Conservation (phyloP, 352 stramenopile species). For the Peronospora belbahrii region DNA sequence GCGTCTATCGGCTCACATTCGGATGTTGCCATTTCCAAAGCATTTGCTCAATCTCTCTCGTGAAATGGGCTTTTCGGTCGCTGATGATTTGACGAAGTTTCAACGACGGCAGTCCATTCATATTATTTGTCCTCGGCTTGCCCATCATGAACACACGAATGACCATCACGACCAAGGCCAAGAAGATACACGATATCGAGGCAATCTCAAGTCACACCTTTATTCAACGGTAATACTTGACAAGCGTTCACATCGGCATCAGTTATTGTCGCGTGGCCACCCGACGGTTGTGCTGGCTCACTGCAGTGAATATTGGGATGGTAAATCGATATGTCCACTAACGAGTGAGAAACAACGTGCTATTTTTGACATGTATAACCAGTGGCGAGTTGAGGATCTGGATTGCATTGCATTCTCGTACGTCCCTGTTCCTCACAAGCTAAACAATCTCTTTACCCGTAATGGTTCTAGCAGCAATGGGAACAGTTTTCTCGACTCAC, state of each 20-base stretch:
- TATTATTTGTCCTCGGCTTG: constrained; percentile 73
- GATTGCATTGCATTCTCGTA: constrained; percentile 82
- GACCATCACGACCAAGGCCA: constrained; percentile 82
- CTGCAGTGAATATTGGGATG: constrained; percentile 84
- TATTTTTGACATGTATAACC: constrained; percentile 86
- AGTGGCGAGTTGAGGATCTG: constrained; percentile 82
- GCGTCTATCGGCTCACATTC: constrained; percentile 70
- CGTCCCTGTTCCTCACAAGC: constrained; percentile 66
- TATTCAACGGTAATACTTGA: constrained; percentile 83
- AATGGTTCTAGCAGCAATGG: constrained; percentile 14
- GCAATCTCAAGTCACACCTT: constrained; percentile 81
- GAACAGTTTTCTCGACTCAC: constrained; percentile 11
- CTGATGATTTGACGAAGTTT: constrained; percentile 58
- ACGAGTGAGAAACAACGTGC: constrained; percentile 66
- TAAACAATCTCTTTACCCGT: constrained; percentile 45
- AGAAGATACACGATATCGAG: constrained; percentile 75
- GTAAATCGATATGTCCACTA: constrained; percentile 80
- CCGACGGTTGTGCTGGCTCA: constrained; percentile 63
- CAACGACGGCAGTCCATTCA: constrained; percentile 66
- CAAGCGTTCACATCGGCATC: constrained; percentile 68
- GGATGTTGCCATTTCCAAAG: constrained; percentile 79
- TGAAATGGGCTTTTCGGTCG: constrained; percentile 73
- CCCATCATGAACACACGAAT: constrained; percentile 75
- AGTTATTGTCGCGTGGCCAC: constrained; percentile 72
- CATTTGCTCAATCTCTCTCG: constrained; percentile 70